These are phyloP conservation scores for Musa balbisiana DNA, from an alignment of 202 grass and related monocot genomes.

Conservation along the genomic window DNA sequence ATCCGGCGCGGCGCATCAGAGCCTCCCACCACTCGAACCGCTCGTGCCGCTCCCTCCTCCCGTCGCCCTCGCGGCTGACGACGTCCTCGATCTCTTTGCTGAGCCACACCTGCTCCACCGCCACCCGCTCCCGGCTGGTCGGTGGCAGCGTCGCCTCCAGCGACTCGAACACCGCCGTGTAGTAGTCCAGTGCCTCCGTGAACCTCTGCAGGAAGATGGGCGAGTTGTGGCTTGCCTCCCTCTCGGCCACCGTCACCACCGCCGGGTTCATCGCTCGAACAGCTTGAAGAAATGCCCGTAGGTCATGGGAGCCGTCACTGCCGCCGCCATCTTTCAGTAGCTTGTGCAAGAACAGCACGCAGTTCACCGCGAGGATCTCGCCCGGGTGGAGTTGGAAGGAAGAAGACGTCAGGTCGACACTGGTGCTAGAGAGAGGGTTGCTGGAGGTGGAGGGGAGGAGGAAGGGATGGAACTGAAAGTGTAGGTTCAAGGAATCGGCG, in stretches of 20 bases:
- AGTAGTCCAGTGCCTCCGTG: not conserved
- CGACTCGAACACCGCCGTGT: slow-evolving; percentile 10
- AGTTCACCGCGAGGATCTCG: slow-evolving; percentile 82
- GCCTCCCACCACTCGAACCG: slow-evolving; percentile 33
- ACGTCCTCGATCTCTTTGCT: slow-evolving; percentile 45
- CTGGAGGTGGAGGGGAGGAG: slow-evolving; percentile 15
- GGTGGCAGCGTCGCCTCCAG: not conserved
- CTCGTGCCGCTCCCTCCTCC: slow-evolving; percentile 35
- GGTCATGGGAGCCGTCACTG: slow-evolving; percentile 27
- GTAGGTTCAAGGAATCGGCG: slow-evolving; percentile 68
- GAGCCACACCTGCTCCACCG: slow-evolving; percentile 35
- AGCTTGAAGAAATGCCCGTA: slow-evolving; percentile 37
- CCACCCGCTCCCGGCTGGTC: not conserved
- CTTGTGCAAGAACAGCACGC: slow-evolving; percentile 74
- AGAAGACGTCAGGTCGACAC: not conserved
- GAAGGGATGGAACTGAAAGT: slow-evolving; percentile 74
- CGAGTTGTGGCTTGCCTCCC: slow-evolving; percentile 26
- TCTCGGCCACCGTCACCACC: slow-evolving; percentile 75
- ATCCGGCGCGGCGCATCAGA: slow-evolving; percentile 21
- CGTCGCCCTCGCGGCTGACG: slow-evolving; percentile 39
- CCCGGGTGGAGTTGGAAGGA: slow-evolving; percentile 33
- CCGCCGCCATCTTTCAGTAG: slow-evolving; percentile 31
- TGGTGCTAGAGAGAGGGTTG: not conserved
- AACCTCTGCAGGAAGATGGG: slow-evolving; percentile 7
- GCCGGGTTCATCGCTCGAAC: slow-evolving; percentile 57